Evolutionary conservation across 352 stramenopile species (phyloP).

Genomic region (Pythium aristosporum): DNA sequence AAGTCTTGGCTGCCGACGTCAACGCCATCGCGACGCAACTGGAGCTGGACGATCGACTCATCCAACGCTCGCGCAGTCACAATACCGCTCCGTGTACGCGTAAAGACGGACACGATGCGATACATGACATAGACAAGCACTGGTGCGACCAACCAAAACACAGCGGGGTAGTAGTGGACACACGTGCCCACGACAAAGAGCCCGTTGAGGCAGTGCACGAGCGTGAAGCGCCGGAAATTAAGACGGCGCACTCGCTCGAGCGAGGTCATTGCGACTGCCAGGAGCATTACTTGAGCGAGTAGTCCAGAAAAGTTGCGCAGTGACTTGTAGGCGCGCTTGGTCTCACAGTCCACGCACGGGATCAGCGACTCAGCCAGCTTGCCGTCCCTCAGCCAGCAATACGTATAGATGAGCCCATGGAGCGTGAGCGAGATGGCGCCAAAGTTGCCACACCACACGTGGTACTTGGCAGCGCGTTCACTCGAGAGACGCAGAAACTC

Average conservation of each 20-base stretch:
- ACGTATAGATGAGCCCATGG: slow-evolving; percentile 55
- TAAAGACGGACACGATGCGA: slow-evolving; percentile 46
- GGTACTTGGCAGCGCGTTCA: slow-evolving; percentile 57
- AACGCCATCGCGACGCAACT: slow-evolving; percentile 40
- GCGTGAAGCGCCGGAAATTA: slow-evolving; percentile 55
- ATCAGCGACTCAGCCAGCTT: slow-evolving; percentile 55
- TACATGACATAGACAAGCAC: slow-evolving; percentile 66
- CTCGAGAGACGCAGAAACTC: slow-evolving; percentile 51
- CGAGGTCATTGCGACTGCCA: slow-evolving; percentile 43
- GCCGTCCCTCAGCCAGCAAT: slow-evolving; percentile 50
- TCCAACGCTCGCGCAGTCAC: slow-evolving; percentile 28
- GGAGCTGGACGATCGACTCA: slow-evolving; percentile 55
- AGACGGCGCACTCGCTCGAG: slow-evolving; percentile 49
- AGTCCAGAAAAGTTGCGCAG: slow-evolving; percentile 65
- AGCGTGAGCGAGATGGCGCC: slow-evolving; percentile 40
- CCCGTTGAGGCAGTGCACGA: slow-evolving; percentile 51
- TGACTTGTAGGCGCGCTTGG: slow-evolving; percentile 51
- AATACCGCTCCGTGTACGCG: slow-evolving; percentile 10
- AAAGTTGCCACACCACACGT: slow-evolving; percentile 63
- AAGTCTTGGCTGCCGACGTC: slow-evolving; percentile 29
- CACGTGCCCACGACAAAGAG: slow-evolving; percentile 46
- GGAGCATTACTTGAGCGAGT: slow-evolving; percentile 43
- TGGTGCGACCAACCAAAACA: slow-evolving; percentile 55
- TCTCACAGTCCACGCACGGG: slow-evolving; percentile 45
- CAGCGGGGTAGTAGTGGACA: slow-evolving; percentile 69